Base-by-base conservation (phyloP, 1,284 basidiomycete species). In the Tilletia caries region DNA sequence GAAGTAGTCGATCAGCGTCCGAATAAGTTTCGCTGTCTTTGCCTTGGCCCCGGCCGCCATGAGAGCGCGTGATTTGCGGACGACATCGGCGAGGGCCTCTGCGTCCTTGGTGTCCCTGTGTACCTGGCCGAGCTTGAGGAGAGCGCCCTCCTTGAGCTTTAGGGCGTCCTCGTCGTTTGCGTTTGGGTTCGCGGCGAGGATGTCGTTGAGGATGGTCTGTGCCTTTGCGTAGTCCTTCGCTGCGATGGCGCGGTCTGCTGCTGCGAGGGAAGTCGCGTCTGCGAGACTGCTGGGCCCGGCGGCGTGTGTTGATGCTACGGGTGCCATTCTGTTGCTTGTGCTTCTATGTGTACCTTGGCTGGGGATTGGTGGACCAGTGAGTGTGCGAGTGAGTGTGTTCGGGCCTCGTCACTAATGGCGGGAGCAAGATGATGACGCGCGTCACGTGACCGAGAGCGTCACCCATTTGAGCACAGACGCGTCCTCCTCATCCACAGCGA, bases 11-110 rank as follows among this genome's bases (percentile, higher is more conserved):
- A 98, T 92, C 46, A 98, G 87, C 3, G 93, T 93, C 67, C 95
- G 90, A 67, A 81, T 94, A 73, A 98, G 89, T 86, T 97, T 97
- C 2, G 95, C 95, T 0, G 95, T 97, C 86, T 98, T 98, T 8
- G 96, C 95, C 84, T 98, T 98, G 32, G 95, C 95, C 1, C 94
- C 93, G 18, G 91, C 91, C 0, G 92, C 91, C 89, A 97, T 93
- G 86, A 96, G 95, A 0, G 90, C 88, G 67, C 94, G 87, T 0
- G 93, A 95, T 37, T 91, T 88, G 0, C 89, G 91, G 68, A 98
- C 92, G 15, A 96, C 90, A 70, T 92, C 88, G 1, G 94, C 92
- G 1, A 98, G 87, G 29, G 91, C 91, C 72, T 90, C 85, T 4
- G 92, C 89, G 85, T 97, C 91, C 78, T 89, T 89, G 79, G 91